phyloP scores from a whole-genome alignment of 352 stramenopile genomes.

The Nothophytophthora sp. region DNA sequence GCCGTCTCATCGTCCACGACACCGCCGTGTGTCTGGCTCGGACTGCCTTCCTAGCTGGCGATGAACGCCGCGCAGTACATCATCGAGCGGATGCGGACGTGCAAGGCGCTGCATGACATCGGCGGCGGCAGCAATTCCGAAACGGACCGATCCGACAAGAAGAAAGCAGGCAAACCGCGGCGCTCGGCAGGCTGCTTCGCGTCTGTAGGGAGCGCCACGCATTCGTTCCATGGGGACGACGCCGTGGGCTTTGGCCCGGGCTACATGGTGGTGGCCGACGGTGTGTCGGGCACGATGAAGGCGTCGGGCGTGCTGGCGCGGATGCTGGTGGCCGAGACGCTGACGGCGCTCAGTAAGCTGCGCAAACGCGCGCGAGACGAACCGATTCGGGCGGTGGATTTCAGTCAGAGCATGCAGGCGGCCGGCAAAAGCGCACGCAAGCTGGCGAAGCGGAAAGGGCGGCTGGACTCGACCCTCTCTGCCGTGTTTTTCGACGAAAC shows the following conservation, averaged over 20 bases:
- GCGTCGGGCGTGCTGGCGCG: constrained; percentile 77
- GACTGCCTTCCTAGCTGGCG: too few relatives aligned
- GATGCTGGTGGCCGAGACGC: constrained; percentile 77
- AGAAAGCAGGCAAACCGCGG: constrained; percentile 21
- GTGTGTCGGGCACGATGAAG: constrained; percentile 87
- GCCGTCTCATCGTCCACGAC: too few relatives aligned
- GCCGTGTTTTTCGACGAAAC: constrained; percentile 80
- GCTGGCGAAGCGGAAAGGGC: constrained; percentile 71
- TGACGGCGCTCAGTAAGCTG: constrained; percentile 68
- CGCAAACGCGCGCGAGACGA: constrained; percentile 60
- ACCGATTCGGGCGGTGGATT: constrained; percentile 58
- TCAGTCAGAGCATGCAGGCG: constrained; percentile 62
- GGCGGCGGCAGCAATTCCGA: constrained; percentile 10
- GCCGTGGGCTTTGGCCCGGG: constrained; percentile 81
- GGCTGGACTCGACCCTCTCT: constrained; percentile 83
- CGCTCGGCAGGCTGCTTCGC: constrained; percentile 49
- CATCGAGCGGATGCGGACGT: constrained; percentile 73
- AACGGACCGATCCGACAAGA: too few relatives aligned
- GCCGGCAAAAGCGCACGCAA: constrained; percentile 78
- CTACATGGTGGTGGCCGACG: constrained; percentile 88
- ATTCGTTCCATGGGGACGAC: constrained; percentile 87
- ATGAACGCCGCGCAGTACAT: constrained; percentile 76
- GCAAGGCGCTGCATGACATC: constrained; percentile 53
- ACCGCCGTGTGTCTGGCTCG: too few relatives aligned
- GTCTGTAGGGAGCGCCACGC: constrained; percentile 72